These are phyloP conservation scores for Ensete ventricosum DNA, from an alignment of 176 grass and related monocot species.

Conservation along the genomic window DNA sequence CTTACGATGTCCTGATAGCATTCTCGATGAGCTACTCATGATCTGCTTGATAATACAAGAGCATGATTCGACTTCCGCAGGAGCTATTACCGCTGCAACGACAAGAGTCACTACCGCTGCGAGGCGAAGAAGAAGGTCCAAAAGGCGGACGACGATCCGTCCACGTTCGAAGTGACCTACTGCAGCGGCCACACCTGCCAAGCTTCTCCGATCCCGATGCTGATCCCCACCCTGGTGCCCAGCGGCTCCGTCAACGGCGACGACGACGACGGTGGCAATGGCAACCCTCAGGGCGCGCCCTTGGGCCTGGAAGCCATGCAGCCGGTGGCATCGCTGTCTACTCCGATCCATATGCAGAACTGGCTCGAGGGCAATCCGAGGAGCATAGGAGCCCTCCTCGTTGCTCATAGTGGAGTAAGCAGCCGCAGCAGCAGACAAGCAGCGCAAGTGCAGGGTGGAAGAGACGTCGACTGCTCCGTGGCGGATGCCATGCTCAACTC, in stretches of 20 bases:
- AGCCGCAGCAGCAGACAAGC: not conserved
- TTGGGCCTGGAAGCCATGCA: not conserved
- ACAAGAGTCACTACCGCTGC: conserved; percentile 89
- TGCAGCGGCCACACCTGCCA: conserved; percentile 67
- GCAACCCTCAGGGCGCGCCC: not conserved
- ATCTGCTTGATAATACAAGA: not conserved
- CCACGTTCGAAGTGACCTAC: conserved; percentile 66
- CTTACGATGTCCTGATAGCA: not conserved
- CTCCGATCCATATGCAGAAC: not conserved
- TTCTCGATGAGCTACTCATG: not conserved
- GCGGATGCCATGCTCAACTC: conserved; percentile 74
- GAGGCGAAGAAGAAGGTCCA: conserved; percentile 88
- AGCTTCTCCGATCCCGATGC: conserved; percentile 58
- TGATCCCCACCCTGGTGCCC: conserved; percentile 26
- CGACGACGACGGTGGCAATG: not conserved
- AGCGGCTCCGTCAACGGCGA: not conserved
- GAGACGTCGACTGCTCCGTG: conserved; percentile 29
- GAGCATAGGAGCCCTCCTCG: too few species aligned
- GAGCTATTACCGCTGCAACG: conserved; percentile 86
- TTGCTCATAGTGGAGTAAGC: not conserved
- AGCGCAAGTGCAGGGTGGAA: not conserved
- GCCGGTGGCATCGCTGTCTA: not conserved
- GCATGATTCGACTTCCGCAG: conserved; percentile 22
- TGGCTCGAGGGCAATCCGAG: not conserved
- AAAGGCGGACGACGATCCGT: conserved; percentile 61